A percentile compares a stretch with the other conserved stretches of the same genome.
phyloP scores from a whole-genome alignment of 2,329 filamentous ascomycete genomes.

The Alternaria gansuensis region DNA sequence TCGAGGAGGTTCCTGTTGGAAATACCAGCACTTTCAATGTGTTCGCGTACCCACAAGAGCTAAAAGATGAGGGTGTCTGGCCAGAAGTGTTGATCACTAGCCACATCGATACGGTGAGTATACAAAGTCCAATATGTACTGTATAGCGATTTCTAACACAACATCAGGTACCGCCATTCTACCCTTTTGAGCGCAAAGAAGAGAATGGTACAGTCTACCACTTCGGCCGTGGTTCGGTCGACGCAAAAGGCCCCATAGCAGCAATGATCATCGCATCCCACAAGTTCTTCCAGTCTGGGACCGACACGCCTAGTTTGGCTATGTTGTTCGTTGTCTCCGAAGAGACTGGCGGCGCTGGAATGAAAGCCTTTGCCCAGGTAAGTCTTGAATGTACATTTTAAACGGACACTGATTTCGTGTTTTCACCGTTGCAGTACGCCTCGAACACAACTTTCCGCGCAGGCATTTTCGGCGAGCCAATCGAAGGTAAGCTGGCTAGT shows the following conservation, averaged over 20 bases:
- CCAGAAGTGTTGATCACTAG: constrained; percentile 72
- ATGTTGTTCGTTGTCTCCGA: constrained; percentile 78
- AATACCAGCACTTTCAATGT: constrained; percentile 72
- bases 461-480: constrained; percentile 91
- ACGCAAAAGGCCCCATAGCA: constrained; percentile 65
- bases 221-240: constrained; percentile 75
- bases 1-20: constrained; percentile 57
- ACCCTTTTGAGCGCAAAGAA: constrained; percentile 66
- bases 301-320: constrained; percentile 47
- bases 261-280: constrained; percentile 74
- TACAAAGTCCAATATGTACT: background rate
- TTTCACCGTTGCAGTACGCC: constrained; percentile 25
- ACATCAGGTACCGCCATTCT: constrained; percentile 64
- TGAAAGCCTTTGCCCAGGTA: constrained; percentile 61
- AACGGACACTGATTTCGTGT: background rate
- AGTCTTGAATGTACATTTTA: background rate
- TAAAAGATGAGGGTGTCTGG: constrained; percentile 51
- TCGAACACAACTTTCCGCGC: constrained; percentile 64
- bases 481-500: constrained; percentile 81
- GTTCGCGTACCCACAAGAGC: constrained; percentile 66
- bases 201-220: constrained; percentile 61
- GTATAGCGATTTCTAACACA: background rate
- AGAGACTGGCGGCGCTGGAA: constrained; percentile 80
- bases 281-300: constrained; percentile 57
- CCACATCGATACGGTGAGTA: constrained; percentile 74